A percentile compares a stretch with the other conserved stretches of the same genome.
These are phyloP conservation scores for Pyrenophora tritici-repentis DNA, from an alignment of 2,329 filamentous ascomycete species.

Conservation along the genomic window DNA sequence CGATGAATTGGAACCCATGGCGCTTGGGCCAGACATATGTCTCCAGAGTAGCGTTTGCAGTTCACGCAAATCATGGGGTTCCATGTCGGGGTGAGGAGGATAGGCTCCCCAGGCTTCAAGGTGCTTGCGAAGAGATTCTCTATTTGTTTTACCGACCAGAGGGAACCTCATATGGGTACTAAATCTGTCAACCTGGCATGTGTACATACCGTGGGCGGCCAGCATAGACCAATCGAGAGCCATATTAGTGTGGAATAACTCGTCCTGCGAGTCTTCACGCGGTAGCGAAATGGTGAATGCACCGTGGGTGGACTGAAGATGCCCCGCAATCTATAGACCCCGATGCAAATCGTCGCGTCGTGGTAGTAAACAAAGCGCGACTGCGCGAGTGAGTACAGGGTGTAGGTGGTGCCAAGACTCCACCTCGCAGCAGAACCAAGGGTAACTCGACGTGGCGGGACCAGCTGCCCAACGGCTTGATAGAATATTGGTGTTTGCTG, in stretches of 20 bases:
- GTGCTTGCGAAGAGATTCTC: conserved; percentile 3
- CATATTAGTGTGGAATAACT: not conserved
- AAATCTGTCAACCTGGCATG: not conserved
- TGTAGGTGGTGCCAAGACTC: not conserved
- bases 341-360: not conserved
- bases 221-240: too few species aligned
- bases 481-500: too few species aligned
- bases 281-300: too few species aligned
- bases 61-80: not conserved
- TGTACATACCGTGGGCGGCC: not conserved
- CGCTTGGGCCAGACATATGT: not conserved
- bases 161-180: not conserved
- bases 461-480: not conserved
- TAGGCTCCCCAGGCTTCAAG: not conserved
- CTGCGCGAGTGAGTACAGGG: not conserved
- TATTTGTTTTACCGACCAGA: conserved; percentile 5
- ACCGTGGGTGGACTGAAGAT: not conserved
- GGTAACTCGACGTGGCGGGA: not conserved
- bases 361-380: not conserved
- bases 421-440: not conserved
- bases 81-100: not conserved
- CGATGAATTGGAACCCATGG: not conserved
- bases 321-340: not conserved
- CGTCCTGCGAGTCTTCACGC: not conserved
- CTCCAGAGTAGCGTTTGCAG: conserved; percentile 20